A percentile compares a stretch with the other conserved stretches of the same genome.
Evolutionary conservation across 495 filamentous ascomycete genomes (phyloP).

Genomic region (Podospora pseudoanserina): DNA sequence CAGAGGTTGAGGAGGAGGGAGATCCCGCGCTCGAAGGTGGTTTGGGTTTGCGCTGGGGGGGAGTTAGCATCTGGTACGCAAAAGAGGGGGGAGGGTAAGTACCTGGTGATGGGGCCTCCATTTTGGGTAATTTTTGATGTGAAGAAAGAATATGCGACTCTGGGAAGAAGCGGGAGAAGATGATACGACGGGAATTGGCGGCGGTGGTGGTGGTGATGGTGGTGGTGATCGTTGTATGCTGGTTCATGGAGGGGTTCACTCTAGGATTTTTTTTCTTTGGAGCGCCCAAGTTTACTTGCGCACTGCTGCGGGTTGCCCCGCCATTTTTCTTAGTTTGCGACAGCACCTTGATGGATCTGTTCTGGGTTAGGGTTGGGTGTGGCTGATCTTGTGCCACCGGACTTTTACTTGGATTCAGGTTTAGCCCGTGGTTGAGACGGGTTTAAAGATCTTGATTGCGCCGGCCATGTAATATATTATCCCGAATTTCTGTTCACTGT

Average conservation of each 20-base stretch:
- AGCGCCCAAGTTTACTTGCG: neutral
- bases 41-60: slow-evolving; percentile 61
- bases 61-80: neutral
- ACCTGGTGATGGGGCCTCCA: slow-evolving; percentile 21
- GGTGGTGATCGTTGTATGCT: neutral
- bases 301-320: neutral
- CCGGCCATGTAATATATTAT: too few relatives aligned
- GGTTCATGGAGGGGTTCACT: slow-evolving; percentile 18
- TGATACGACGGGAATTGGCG: neutral
- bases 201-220: neutral
- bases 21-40: slow-evolving; percentile 75
- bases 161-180: neutral
- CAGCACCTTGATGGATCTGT: slow-evolving; percentile 1
- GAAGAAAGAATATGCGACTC: neutral
- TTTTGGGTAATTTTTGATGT: slow-evolving; percentile 7
- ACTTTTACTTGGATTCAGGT: neutral
- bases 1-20: slow-evolving; percentile 77
- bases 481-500: too few relatives aligned
- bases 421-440: neutral
- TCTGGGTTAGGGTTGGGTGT: neutral
- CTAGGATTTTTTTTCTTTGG: slow-evolving; percentile 10
- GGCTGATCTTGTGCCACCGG: neutral
- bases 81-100: neutral
- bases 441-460: too few relatives aligned
- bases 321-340: neutral